phyloP scores from a whole-genome alignment of 2,329 filamentous ascomycete species.

The Alternaria sp. region DNA sequence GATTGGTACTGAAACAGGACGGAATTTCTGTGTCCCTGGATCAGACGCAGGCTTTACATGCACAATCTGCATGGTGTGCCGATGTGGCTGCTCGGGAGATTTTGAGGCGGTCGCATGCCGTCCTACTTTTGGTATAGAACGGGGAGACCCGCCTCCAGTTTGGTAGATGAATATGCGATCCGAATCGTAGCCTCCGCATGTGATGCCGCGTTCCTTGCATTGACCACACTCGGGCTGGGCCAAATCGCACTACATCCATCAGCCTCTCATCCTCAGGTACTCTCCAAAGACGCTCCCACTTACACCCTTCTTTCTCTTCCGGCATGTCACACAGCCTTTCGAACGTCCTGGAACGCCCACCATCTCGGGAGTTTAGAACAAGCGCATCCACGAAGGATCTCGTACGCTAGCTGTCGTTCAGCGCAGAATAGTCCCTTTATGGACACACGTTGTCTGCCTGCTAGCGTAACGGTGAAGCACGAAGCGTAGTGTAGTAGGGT shows the following conservation, averaged over 20 bases:
- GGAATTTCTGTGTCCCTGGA: not conserved
- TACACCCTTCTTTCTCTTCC: slow-evolving; percentile 65
- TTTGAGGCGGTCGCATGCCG: not conserved
- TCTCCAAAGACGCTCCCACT: slow-evolving; percentile 20
- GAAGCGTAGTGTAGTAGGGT: not conserved
- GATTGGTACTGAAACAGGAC: slow-evolving; percentile 1
- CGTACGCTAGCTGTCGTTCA: slow-evolving; percentile 7
- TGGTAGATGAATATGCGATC: slow-evolving; percentile 68
- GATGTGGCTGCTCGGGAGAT: slow-evolving; percentile 11
- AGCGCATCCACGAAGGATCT: not conserved
- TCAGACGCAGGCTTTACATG: slow-evolving; percentile 3
- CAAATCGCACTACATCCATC: slow-evolving; percentile 65
- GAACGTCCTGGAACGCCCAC: slow-evolving; percentile 43
- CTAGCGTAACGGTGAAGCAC: not conserved
- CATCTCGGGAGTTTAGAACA: slow-evolving; percentile 16
- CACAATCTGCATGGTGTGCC: slow-evolving; percentile 6
- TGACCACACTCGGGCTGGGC: slow-evolving; percentile 68
- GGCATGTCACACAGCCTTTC: slow-evolving; percentile 45
- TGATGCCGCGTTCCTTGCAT: slow-evolving; percentile 65
- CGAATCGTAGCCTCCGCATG: slow-evolving; percentile 71
- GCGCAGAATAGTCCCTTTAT: slow-evolving; percentile 33
- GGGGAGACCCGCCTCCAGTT: slow-evolving; percentile 6
- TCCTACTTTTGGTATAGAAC: slow-evolving; percentile 1
- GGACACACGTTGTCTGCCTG: slow-evolving; percentile 14
- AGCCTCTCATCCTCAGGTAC: not conserved